A percentile compares a stretch with the other conserved stretches of the same genome.
These are phyloP conservation scores for Hansenula lynferdii DNA, from an alignment of 1,139 yeast genomes.

Conservation along the genomic window DNA sequence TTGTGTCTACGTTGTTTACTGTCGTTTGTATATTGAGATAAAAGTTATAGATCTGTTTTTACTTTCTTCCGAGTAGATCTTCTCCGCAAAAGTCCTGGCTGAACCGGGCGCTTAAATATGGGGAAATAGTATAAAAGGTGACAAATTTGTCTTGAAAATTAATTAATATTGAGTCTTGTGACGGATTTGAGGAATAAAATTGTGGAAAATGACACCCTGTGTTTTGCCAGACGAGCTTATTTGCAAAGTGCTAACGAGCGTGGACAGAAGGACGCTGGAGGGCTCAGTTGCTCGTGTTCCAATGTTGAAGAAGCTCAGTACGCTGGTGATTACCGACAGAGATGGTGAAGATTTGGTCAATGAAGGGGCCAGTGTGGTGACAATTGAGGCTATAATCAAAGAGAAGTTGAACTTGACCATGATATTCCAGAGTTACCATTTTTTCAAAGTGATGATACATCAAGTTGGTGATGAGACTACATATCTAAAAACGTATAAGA, in stretches of 20 bases:
- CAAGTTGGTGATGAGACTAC: constrained; percentile 1
- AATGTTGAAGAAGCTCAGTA: neutral
- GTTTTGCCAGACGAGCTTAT: neutral
- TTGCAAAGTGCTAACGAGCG: neutral
- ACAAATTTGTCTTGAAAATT: too few species aligned
- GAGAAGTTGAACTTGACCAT: neutral
- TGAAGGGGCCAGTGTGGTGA: neutral
- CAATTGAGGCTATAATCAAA: neutral
- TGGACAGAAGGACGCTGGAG: constrained; percentile 1
- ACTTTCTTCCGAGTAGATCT: too few species aligned
- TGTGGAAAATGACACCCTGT: neutral
- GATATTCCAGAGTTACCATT: constrained; percentile 1
- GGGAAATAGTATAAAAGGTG: too few species aligned
- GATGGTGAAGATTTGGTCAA: neutral
- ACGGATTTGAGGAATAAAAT: too few species aligned
- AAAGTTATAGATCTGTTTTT: too few species aligned
- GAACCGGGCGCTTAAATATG: too few species aligned
- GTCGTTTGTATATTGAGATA: too few species aligned
- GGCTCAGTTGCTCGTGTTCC: neutral
- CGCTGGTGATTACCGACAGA: neutral
- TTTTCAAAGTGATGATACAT: constrained; percentile 1
- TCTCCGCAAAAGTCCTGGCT: too few species aligned
- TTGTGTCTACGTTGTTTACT: too few species aligned
- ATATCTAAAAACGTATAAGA: constrained; percentile 6
- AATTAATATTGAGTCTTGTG: too few species aligned